Base-by-base conservation (phyloP, 1,284 basidiomycete genomes). In the Tremellales sp. region DNA sequence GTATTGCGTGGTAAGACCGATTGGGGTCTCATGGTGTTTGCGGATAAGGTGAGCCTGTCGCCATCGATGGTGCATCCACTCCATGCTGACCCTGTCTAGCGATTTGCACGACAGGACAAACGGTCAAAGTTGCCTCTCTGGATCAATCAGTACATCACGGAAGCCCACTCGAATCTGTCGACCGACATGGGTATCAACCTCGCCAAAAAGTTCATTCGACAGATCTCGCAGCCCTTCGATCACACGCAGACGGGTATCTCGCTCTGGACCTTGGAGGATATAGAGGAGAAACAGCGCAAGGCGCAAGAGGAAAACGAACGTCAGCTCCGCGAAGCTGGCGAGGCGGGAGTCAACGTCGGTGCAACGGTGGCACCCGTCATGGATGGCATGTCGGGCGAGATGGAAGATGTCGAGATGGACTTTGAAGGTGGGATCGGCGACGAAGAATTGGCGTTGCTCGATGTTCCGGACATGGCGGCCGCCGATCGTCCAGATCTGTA, bases 141-240 rank as follows among this genome's bases (percentile, higher is more conserved):
- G 96, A 98, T 99, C 65, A 97, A 97, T 70, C 92, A 96, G 71
- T 97, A 97, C 69, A 98, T 99, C 68, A 94, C 90, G 13, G 96
- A 98, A 68, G 89, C 92, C 0, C 90, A 91, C 33, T 87, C 92
- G 10, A 99, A 98, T 74, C 79, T 99, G 48, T 98, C 96, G 7
- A 98, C 93, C 7, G 96, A 99, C 72, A 97, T 98, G 89, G 94
- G 94, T 7, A 78, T 98, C 52, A 91, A 91, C 3, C 79, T 97
- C 52, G 92, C 91, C 50, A 97, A 97, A 75, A 78, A 92, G 42
- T 99, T 99, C 75, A 93, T 99, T 82, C 83, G 96, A 4, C 87
- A 88, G 33, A 99, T 99, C 70, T 97, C 93, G 8, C 96, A 99
- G 74, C 93, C 92, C 60, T 89, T 87, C 45, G 90, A 92, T 58